These are phyloP conservation scores for Penicillium pancosmium DNA, from an alignment of 495 filamentous ascomycete species.

Conservation along the genomic window DNA sequence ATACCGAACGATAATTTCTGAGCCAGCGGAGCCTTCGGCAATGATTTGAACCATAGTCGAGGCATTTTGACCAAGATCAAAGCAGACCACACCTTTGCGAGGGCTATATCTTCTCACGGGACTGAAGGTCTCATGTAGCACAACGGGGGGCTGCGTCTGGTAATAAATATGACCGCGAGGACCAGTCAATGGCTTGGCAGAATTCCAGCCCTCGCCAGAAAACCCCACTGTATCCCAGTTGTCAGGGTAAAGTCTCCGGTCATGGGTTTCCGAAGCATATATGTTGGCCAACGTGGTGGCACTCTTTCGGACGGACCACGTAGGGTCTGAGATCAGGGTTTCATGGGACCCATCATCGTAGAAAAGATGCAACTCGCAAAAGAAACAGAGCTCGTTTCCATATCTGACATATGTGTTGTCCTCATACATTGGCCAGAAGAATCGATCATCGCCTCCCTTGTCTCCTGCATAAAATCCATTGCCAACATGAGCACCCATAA, in stretches of 20 bases:
- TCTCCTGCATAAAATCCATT: conserved; percentile 37
- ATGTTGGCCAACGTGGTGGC: conserved; percentile 34
- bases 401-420: conserved; percentile 37
- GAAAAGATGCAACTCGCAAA: conserved; percentile 30
- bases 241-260: conserved; percentile 26
- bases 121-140: conserved; percentile 30
- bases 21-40: conserved; percentile 22
- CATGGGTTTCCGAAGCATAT: conserved; percentile 32
- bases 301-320: conserved; percentile 30
- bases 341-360: conserved; percentile 25
- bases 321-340: conserved; percentile 30
- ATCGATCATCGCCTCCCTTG: conserved; percentile 29
- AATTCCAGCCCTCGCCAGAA: conserved; percentile 20
- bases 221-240: conserved; percentile 26
- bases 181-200: conserved; percentile 31
- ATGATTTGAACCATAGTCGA: conserved; percentile 25
- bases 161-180: conserved; percentile 29
- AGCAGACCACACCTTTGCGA: conserved; percentile 20
- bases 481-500: conserved; percentile 30
- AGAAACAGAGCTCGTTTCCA: conserved; percentile 37
- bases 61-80: conserved; percentile 33
- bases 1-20: conserved; percentile 31
- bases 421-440: conserved; percentile 39
- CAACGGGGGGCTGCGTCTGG: conserved; percentile 31
- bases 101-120: conserved; percentile 20